These are phyloP conservation scores for Phytopythium sindhum DNA, from an alignment of 352 stramenopile species.

Conservation along the genomic window DNA sequence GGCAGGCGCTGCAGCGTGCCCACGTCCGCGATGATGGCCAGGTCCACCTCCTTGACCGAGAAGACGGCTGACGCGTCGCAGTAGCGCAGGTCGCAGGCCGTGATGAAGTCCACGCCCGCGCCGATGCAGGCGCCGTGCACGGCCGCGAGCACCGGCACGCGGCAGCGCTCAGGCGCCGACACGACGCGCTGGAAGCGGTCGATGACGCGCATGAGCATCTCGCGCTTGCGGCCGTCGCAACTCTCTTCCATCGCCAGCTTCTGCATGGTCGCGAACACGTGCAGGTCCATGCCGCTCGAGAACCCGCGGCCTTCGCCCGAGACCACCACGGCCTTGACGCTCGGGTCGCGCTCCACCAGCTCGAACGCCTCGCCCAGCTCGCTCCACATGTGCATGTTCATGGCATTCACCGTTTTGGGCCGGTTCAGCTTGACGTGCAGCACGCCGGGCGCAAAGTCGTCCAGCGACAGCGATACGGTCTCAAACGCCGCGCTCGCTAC, in stretches of 20 bases:
- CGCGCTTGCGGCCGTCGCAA: slow-evolving; percentile 81
- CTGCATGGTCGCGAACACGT: slow-evolving; percentile 81
- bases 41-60: slow-evolving; percentile 85
- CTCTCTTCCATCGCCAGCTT: slow-evolving; percentile 47
- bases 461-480: slow-evolving; percentile 42
- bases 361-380: slow-evolving; percentile 73
- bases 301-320: slow-evolving; percentile 79
- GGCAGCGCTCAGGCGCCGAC: slow-evolving; percentile 79
- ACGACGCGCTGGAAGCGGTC: slow-evolving; percentile 80
- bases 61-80: slow-evolving; percentile 80
- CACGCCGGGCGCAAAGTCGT: slow-evolving; percentile 43
- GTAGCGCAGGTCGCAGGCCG: slow-evolving; percentile 84
- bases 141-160: slow-evolving; percentile 81
- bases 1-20: slow-evolving; percentile 85
- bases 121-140: slow-evolving; percentile 83
- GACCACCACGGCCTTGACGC: slow-evolving; percentile 73
- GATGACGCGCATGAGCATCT: slow-evolving; percentile 77
- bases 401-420: slow-evolving; percentile 81
- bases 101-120: slow-evolving; percentile 86
- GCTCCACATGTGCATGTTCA: slow-evolving; percentile 90
- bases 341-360: slow-evolving; percentile 56
- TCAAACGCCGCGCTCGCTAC: slow-evolving; percentile 40
- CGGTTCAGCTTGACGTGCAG: slow-evolving; percentile 80
- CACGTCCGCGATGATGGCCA: slow-evolving; percentile 88
- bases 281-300: slow-evolving; percentile 88